Evolutionary conservation across 306 rosid genomes (phyloP).

Genomic region (Myrica gale): DNA sequence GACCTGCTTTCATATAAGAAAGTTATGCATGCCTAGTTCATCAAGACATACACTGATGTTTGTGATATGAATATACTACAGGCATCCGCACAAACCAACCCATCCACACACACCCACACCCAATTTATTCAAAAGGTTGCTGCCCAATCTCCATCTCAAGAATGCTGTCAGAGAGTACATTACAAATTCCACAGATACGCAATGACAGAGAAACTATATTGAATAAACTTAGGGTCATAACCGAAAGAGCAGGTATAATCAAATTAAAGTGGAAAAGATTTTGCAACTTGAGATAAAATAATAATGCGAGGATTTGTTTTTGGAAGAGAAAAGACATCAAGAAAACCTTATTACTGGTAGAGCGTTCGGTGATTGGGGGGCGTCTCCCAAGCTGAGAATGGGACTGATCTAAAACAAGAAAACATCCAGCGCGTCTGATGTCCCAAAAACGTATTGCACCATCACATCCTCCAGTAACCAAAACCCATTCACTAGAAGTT

Average conservation of each 20-base stretch:
- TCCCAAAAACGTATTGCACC: slow-evolving; percentile 99
- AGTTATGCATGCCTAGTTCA: not conserved
- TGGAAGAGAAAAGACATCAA: slow-evolving; percentile 18
- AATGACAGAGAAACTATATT: not conserved
- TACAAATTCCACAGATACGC: not conserved
- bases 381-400: slow-evolving; percentile 89
- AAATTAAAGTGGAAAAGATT: not conserved
- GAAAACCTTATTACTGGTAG: slow-evolving; percentile 55
- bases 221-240: not conserved
- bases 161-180: not conserved
- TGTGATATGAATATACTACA: not conserved
- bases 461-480: slow-evolving; percentile 92
- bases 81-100: too few relatives aligned
- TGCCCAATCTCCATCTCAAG: not conserved
- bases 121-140: not conserved
- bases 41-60: not conserved
- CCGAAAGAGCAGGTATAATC: not conserved
- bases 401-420: slow-evolving; percentile 78
- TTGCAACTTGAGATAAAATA: slow-evolving; percentile 2
- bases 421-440: slow-evolving; percentile 90
- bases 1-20: not conserved
- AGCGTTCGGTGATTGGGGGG: slow-evolving; percentile 57
- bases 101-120: not conserved
- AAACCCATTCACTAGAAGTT: slow-evolving; percentile 83
- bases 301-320: not conserved